These are phyloP conservation scores for Cyberlindnera veronae DNA, from an alignment of 805 yeast genomes.

Conservation along the genomic window DNA sequence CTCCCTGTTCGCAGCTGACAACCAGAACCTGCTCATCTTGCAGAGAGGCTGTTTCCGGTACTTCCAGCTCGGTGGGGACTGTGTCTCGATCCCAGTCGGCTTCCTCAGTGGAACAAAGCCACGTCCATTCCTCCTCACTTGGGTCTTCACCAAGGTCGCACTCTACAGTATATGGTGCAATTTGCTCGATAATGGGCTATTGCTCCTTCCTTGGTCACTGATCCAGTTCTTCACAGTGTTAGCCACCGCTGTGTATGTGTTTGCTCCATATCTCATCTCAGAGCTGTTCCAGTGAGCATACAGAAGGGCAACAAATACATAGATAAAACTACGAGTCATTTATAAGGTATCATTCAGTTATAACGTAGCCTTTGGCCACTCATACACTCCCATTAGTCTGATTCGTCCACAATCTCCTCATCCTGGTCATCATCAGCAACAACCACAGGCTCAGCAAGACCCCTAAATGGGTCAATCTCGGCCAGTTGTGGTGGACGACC, in stretches of 20 bases:
- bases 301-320: too few relatives aligned
- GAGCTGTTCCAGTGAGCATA: slow-evolving; percentile 24
- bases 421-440: too few relatives aligned
- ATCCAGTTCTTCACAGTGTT: slow-evolving; percentile 66
- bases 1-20: slow-evolving; percentile 86
- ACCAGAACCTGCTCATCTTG: slow-evolving; percentile 56
- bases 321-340: too few relatives aligned
- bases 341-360: too few relatives aligned
- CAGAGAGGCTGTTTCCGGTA: slow-evolving; percentile 89
- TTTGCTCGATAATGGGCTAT: slow-evolving; percentile 58
- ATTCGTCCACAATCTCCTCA: too few relatives aligned
- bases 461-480: too few relatives aligned
- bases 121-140: slow-evolving; percentile 66
- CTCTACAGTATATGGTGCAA: slow-evolving; percentile 75
- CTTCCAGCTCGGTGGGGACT: slow-evolving; percentile 79
- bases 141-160: slow-evolving; percentile 90
- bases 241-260: slow-evolving; percentile 70
- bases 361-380: too few relatives aligned
- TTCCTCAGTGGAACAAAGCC: slow-evolving; percentile 81
- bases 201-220: slow-evolving; percentile 67
- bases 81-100: slow-evolving; percentile 74
- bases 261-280: slow-evolving; percentile 65
- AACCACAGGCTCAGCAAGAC: too few relatives aligned
- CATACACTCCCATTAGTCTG: too few relatives aligned
- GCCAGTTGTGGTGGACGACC: too few relatives aligned